Percentiles rank a stretch among this genome's conserved stretches.
Conservation (phyloP, 1,284 basidiomycete genomes). For the Trichosporon sp. region DNA sequence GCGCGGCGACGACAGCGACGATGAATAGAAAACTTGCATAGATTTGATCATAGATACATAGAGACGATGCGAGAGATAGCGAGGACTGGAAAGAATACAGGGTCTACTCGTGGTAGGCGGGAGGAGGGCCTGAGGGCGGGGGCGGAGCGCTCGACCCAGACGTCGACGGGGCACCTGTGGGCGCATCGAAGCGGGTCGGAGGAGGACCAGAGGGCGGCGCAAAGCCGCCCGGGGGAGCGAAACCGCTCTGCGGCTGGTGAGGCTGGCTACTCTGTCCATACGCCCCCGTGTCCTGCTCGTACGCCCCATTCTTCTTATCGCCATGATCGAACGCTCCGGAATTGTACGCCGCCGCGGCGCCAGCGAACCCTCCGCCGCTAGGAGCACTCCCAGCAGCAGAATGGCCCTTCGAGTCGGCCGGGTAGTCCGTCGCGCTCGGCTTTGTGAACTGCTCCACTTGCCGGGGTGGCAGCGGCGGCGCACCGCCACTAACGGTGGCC, state of each 20-base stretch:
- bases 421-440: background rate
- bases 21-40: background rate
- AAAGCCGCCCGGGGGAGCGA: conserved; percentile 6
- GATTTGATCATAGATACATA: background rate
- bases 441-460: background rate
- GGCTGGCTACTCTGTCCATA: background rate
- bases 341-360: background rate
- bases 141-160: background rate
- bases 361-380: background rate
- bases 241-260: conserved; percentile 3
- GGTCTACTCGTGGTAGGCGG: background rate
- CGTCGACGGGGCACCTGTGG: background rate
- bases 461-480: conserved; percentile 7
- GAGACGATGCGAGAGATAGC: background rate
- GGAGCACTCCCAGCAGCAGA: background rate
- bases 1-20: conserved; percentile 1
- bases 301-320: background rate
- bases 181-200: background rate
- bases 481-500: background rate
- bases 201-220: conserved; percentile 8
- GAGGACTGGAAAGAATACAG: background rate
- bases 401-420: background rate
- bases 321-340: background rate
- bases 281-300: background rate
- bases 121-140: background rate